Base-by-base conservation (phyloP, 345 rosid genomes). In the Gossypium bickii region DNA sequence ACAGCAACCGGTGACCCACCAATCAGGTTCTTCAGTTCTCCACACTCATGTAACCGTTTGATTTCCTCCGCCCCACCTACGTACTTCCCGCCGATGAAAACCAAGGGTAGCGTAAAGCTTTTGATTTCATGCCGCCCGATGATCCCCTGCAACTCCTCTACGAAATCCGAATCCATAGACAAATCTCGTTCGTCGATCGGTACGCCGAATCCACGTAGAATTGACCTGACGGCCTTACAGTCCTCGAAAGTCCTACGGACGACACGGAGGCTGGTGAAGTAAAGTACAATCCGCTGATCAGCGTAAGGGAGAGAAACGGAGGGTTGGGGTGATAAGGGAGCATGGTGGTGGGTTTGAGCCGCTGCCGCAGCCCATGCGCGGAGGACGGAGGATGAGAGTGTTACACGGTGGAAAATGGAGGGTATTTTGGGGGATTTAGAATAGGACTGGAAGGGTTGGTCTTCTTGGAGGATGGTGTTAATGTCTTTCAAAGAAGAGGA, bases 151-250 rank as follows among this genome's bases (percentile, higher is more conserved):
- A 59, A 12, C 34, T 59, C 63, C 16, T 25, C n/a, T 7, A 59
- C 3, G 2, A 12, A 59, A 12, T 59, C 15, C 7, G 63, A 24
- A 25, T 59, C 63, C 38, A 59, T 10, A 11, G 63, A 59, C 63
- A 59, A 59, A 59, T 59, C 63, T 24, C 63, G 63, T 12, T 59
- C 63, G 63, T 59, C 63, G 17, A 59, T 24, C 7, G 38, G 63
- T 5, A 12, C 9, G 2, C 63, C 34, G 63, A 20, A 59, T 24
- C 38, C 63, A 1, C 38, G 63, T 3, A 59, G 63, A 38, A 59
- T 59, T 7, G 63, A 59, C 12, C 63, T 59, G 63, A 59, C 63
- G 38, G 38, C 25, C 38, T 59, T 59, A 34, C 63, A 59, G 63
- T 59, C 63, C 63, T 59, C 63, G 63, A 24, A 59, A 15, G 63